Evolutionary conservation across 345 rosid species (phyloP).

Genomic region (Xanthoceras sorbifolium): DNA sequence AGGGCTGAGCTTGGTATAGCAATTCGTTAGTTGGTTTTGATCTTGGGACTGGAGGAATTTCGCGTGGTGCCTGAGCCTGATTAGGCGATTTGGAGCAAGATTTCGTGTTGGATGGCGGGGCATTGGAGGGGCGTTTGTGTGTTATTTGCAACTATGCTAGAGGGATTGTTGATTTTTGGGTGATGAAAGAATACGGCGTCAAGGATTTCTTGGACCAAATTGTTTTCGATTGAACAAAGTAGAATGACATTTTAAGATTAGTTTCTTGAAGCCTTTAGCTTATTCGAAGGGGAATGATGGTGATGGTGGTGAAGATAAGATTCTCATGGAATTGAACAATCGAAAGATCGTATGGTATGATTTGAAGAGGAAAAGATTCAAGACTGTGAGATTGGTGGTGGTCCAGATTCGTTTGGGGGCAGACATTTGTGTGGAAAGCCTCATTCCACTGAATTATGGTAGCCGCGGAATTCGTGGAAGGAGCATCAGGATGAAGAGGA

Average conservation of each 20-base stretch:
- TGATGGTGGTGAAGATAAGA: conserved; percentile 24
- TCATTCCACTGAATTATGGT: neutral
- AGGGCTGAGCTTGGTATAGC: conserved; percentile 1
- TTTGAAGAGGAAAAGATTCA: conserved; percentile 31
- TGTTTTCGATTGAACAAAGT: conserved; percentile 19
- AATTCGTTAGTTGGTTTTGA: conserved; percentile 16
- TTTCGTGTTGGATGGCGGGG: conserved; percentile 20
- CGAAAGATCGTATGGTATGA: conserved; percentile 54
- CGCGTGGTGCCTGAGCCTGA: conserved; percentile 14
- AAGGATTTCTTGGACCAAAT: conserved; percentile 22
- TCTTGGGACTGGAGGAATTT: conserved; percentile 13
- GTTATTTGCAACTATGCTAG: conserved; percentile 8
- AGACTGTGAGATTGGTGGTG: conserved; percentile 34
- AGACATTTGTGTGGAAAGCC: conserved; percentile 17
- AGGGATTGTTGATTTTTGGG: conserved; percentile 22
- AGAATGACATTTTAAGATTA: conserved; percentile 26
- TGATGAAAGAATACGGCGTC: conserved; percentile 27
- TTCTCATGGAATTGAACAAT: conserved; percentile 49
- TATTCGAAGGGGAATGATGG: conserved; percentile 27
- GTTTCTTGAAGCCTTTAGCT: conserved; percentile 48
- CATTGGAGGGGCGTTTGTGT: conserved; percentile 15
- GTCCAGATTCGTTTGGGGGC: conserved; percentile 18
- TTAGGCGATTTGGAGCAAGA: neutral
- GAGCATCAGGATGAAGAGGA: neutral
- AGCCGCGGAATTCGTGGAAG: neutral